Evolutionary conservation across 495 filamentous ascomycete species (phyloP), one percentile per base, ranked within the genome.

Genomic region (Aspergillus steynii): DNA sequence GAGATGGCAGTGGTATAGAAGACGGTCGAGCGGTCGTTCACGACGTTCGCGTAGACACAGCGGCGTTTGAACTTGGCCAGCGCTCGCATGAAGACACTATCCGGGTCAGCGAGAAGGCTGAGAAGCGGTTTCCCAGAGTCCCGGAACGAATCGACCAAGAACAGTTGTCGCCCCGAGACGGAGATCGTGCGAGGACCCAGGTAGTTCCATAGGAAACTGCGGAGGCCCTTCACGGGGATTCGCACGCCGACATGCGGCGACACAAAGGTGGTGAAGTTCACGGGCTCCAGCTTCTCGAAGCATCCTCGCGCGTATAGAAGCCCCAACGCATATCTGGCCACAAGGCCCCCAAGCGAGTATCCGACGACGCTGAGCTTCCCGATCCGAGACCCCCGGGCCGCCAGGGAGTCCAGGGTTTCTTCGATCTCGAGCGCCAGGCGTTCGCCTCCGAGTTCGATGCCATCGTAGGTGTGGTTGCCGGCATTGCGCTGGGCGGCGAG

Each of bases 181-280:
- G 89, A 94, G 25, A 97, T 74, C 0, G 86, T 90, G 10, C 86
- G 79, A 6, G 91, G 85, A 46, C 92, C 94, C 14, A 98, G 61
- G 2, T 87, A 81, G 73, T 99, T 99, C 83, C 85, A 97, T 5
- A 93, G 68, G 53, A 86, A 75, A 59, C 85, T 86, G 50, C 80
- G 74, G 69, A 81, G 82, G 8, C 92, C 92, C 42, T 82, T 79
- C 4, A 88, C 74, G 0, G 94, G 92, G 9, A 88, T 86, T 49
- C 91, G 82, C 7, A 94, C 91, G 25, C 94, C 94, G 0, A 97
- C 84, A 75, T 97, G 93, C 25, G 95, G 94, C 15, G 88, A 86
- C 28, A 90, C 94, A 74, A 98, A 97, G 1, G 92, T 96, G 3
- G 90, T 91, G 70, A 97, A 97, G 75, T 97, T 97, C 72, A 96